These are phyloP conservation scores for Tubosaeta brunneosetosa DNA, from an alignment of 768 basidiomycete genomes.

Conservation along the genomic window DNA sequence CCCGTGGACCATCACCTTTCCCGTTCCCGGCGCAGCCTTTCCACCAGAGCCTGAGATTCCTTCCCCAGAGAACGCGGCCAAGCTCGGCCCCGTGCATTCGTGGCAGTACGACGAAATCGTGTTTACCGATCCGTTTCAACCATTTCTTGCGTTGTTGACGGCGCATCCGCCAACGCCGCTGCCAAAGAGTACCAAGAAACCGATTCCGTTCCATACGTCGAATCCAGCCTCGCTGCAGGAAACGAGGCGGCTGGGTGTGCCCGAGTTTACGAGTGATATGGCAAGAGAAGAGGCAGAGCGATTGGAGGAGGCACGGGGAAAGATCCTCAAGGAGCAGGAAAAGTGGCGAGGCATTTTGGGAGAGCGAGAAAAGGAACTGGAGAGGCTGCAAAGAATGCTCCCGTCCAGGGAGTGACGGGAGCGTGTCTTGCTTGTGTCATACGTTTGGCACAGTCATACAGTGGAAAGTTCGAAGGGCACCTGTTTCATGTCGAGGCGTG, in stretches of 20 bases:
- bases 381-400: slow-evolving; percentile 53
- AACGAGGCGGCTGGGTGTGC: slow-evolving; percentile 56
- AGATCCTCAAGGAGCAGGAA: slow-evolving; percentile 72
- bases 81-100: slow-evolving; percentile 78
- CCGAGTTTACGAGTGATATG: slow-evolving; percentile 84
- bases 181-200: slow-evolving; percentile 53
- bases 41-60: slow-evolving; percentile 61
- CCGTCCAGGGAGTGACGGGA: slow-evolving; percentile 12
- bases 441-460: no score
- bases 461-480: no score
- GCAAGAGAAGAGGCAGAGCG: slow-evolving; percentile 82
- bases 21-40: slow-evolving; percentile 10
- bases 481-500: no score
- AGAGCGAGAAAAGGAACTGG: slow-evolving; percentile 80
- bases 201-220: slow-evolving; percentile 70
- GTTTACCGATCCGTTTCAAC: slow-evolving; percentile 87
- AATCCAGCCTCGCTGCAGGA: slow-evolving; percentile 58
- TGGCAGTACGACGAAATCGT: slow-evolving; percentile 99
- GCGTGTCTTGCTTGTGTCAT: no score
- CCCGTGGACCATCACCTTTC: slow-evolving; percentile 61
- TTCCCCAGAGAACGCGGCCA: slow-evolving; percentile 60
- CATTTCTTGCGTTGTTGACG: slow-evolving; percentile 77
- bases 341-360: slow-evolving; percentile 61
- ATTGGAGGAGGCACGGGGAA: slow-evolving; percentile 70
- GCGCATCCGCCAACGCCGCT: slow-evolving; percentile 81